phyloP scores from a whole-genome alignment of 306 rosid genomes.

The Fagus crenata region DNA sequence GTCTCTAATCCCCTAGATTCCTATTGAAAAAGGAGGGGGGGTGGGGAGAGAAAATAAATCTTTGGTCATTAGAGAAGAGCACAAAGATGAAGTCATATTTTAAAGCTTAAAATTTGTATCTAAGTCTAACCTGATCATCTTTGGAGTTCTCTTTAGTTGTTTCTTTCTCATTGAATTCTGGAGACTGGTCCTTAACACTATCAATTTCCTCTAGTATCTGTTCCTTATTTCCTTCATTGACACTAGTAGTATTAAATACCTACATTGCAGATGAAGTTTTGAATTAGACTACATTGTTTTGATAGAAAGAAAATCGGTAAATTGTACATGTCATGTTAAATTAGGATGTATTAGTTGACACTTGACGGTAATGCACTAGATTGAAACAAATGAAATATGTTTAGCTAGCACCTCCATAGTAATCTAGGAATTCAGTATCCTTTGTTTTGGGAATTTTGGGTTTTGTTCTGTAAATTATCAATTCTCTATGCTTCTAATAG shows the following conservation, averaged over 20 bases:
- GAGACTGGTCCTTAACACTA: slow-evolving; percentile 13
- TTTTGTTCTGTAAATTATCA: not conserved
- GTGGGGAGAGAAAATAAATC: not conserved
- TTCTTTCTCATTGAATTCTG: slow-evolving; percentile 2
- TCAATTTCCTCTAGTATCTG: slow-evolving; percentile 4
- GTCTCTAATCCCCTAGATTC: slow-evolving; percentile 4
- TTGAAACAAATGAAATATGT: not conserved
- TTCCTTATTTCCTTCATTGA: slow-evolving; percentile 18
- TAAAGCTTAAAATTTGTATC: not conserved
- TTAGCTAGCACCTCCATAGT: not conserved
- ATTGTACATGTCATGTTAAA: not conserved
- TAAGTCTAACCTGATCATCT: slow-evolving; percentile 30
- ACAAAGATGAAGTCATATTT: not conserved
- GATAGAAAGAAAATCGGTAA: slow-evolving; percentile 1
- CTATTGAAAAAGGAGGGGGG: slow-evolving; percentile 1
- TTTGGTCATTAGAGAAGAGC: not conserved
- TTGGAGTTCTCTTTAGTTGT: slow-evolving; percentile 5
- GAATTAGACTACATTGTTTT: not conserved
- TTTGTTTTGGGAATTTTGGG: not conserved
- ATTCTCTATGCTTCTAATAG: not conserved
- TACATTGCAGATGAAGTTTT: slow-evolving; percentile 15
- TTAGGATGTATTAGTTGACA: not conserved
- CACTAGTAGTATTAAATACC: slow-evolving; percentile 23
- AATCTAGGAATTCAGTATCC: not conserved
- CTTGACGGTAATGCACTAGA: not conserved